These are phyloP conservation scores for Astrocystis sublimbata DNA, from an alignment of 495 filamentous ascomycete genomes.

Conservation along the genomic window DNA sequence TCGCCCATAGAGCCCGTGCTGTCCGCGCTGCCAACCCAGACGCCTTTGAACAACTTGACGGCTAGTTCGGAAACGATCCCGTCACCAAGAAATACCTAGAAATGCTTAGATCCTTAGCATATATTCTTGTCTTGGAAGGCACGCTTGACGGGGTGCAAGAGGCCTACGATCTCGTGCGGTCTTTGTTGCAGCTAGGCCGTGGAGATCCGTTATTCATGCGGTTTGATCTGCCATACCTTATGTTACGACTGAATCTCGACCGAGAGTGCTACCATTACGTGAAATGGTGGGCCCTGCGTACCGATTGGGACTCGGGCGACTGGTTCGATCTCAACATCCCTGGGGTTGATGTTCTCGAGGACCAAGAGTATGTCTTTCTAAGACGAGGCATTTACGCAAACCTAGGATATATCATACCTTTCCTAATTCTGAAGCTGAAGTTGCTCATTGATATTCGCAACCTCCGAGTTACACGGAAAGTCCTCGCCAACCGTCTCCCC, in stretches of 20 bases:
- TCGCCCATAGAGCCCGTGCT: slow-evolving; percentile 32
- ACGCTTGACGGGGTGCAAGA: slow-evolving; percentile 39
- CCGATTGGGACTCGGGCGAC: slow-evolving; percentile 39
- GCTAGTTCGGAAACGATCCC: slow-evolving; percentile 45
- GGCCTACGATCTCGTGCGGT: slow-evolving; percentile 37
- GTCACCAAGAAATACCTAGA: no score
- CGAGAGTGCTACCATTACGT: slow-evolving; percentile 59
- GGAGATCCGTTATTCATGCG: slow-evolving; percentile 51
- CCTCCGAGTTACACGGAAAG: slow-evolving; percentile 30
- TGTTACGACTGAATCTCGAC: slow-evolving; percentile 50
- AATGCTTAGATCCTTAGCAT: no score
- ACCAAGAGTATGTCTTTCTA: slow-evolving; percentile 16
- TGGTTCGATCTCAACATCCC: slow-evolving; percentile 37
- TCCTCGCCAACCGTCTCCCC: slow-evolving; percentile 22
- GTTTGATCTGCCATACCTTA: slow-evolving; percentile 39
- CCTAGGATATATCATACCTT: slow-evolving; percentile 28
- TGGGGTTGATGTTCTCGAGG: slow-evolving; percentile 41
- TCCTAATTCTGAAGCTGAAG: slow-evolving; percentile 42
- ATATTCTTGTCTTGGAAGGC: slow-evolving; percentile 35
- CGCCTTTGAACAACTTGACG: slow-evolving; percentile 38
- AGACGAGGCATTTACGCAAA: slow-evolving; percentile 19
- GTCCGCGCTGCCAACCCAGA: slow-evolving; percentile 35
- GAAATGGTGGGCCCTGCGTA: slow-evolving; percentile 46
- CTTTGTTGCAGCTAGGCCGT: slow-evolving; percentile 43
- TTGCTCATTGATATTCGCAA: slow-evolving; percentile 38